Conservation (phyloP, 1,284 basidiomycete species). For the Ganoderma sp. region DNA sequence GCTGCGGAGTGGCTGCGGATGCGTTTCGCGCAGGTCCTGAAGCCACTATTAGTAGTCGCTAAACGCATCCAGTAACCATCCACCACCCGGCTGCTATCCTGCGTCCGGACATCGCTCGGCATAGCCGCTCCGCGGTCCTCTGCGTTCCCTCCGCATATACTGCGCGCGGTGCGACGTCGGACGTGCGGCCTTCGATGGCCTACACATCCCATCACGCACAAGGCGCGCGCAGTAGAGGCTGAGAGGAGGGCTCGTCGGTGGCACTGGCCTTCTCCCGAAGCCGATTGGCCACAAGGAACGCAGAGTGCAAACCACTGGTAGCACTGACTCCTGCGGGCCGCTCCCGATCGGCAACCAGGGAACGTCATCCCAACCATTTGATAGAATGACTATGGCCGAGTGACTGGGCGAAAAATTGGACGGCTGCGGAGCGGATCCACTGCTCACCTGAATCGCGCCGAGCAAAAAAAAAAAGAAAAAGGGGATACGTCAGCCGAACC, state of each 20-base stretch:
- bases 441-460: not conserved
- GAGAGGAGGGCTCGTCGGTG: not conserved
- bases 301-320: not conserved
- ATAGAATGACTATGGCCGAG: not conserved
- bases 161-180: constrained; percentile 3
- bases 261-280: not conserved
- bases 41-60: not conserved
- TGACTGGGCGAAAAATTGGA: not conserved
- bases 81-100: not conserved
- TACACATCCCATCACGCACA: not conserved
- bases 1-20: not conserved
- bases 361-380: not conserved
- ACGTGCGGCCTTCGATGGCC: not conserved
- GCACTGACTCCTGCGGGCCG: not conserved
- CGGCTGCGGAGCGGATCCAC: not conserved
- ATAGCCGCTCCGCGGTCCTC: not conserved
- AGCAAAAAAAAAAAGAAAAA: not conserved
- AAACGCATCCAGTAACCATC: not conserved
- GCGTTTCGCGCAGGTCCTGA: not conserved
- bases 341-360: not conserved
- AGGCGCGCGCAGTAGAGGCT: not conserved
- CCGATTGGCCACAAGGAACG: not conserved
- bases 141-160: not conserved
- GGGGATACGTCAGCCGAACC: not conserved
- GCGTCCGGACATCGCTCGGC: constrained; percentile 1